Evolutionary conservation across 2,329 filamentous ascomycete genomes (phyloP), one percentile per base, ranked within the genome.

Genomic region (Cladosporium cucumerinum): DNA sequence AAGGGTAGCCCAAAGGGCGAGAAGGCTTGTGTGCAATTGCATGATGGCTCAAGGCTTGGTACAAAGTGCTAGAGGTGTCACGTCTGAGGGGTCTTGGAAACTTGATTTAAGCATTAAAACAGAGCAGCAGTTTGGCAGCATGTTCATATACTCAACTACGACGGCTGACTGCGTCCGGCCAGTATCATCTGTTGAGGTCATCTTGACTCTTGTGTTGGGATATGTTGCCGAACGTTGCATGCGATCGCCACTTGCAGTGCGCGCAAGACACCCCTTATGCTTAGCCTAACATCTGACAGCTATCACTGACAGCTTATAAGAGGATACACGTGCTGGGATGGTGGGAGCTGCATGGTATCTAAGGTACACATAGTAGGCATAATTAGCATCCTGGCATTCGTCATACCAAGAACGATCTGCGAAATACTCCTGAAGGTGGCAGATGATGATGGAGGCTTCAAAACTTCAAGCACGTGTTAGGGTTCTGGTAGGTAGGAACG

Each of bases 361-460:
- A 16, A 36, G 21, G n/a, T 23, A 10, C 25, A 25, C n/a, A 34
- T 5, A 34, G 30, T n/a, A 32, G 54, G 18, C 10, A 32, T 32
- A 10, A 25, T 26, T 32, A 39, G 54, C n/a, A 25, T 32, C 32
- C n/a, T 57, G 54, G 54, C 54, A 25, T 11, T 23, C 54, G 54
- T 57, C 54, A 57, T 57, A 57, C 54, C 54, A 57, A 57, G 54
- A 57, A 26, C 30, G 54, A 57, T 57, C 51, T 54, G 25, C 51
- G 26, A 32, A 5, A n/a, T 54, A 28, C 7, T 54, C 30, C 16
- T n/a, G 51, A 32, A n/a, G 26, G 28, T 46, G 39, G 39, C 39
- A 46, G 39, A 23, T 46, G 39, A 30, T 21, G 16, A 21, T 54
- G 26, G 16, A n/a, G n/a, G 16, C 25, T 54, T 54, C 14, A n/a